Base-by-base conservation (phyloP, 2,329 filamentous ascomycete species). In the Claviceps humidiphila region DNA sequence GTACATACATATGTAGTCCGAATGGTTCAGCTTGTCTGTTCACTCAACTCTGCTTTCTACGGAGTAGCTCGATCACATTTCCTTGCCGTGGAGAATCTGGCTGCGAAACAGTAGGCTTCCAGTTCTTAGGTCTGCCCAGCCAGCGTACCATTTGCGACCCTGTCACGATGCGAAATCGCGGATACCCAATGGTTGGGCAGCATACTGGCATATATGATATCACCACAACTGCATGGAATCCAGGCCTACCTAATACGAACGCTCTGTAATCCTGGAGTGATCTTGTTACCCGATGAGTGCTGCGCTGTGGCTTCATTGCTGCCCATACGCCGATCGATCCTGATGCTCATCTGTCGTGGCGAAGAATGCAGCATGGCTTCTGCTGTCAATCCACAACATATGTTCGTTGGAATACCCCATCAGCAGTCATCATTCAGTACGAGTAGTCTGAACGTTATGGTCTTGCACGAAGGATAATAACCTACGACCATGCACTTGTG, bases 161-260 rank as follows among this genome's bases (percentile, higher is more conserved):
- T 54, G 30, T 51, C 40, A 49, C 37, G 50, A 54, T 52, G 46
- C 47, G 9, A 50, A 54, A 52, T 47, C 37, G 53, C 43, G 38
- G 26, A 38, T 44, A 46, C 45, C 53, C 53, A 52, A 50, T 52
- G 38, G 43, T 54, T 50, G 50, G 53, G 53, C 53, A 54, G 47
- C 50, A 50, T 22, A 43, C 26, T 43, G 38, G 26, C 50, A 40
- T 30, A 50, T 46, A n/a, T n/a, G n/a, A n/a, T n/a, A 51, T 40
- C 45, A 48, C 47, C 40, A n/a, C 52, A 45, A 26, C 48, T 38
- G 40, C 26, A n/a, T 44, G 14, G 44, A 41, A 20, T 50, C 26
- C 38, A 44, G 20, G 40, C 14, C 30, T 43, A 14, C 30, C 30
- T 34, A 34, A 34, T 41, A 47, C n/a, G 9, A 34, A 22, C 22